Base-by-base conservation (phyloP, 768 basidiomycete genomes). In the Tephrocybe sp. region DNA sequence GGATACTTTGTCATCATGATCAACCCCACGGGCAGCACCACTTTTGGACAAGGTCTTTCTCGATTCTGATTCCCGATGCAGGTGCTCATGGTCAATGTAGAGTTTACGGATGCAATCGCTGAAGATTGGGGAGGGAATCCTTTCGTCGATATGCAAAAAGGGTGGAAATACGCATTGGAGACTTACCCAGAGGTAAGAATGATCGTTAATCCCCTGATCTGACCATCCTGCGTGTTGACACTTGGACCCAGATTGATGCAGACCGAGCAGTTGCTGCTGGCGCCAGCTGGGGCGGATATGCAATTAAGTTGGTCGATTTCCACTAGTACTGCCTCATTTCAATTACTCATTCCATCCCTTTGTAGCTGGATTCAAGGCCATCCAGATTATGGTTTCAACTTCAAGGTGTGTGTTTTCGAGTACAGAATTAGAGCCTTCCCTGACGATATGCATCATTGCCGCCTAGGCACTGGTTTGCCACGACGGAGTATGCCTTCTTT, bases 1-100 rank as follows among this genome's bases (percentile, higher is more conserved):
- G 93, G 95, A 0, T 99, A 97, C 67, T 84, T 95, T 58, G 80
- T 83, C 10, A 76, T 97, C 33, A 76, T 86, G 24, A 85, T 97
- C 58, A 97, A 98, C 63, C 95, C 95, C 2, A 95, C 94, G 0
- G 95, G 95, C 8, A 90, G 87, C 23, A 97, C 95, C 3, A 86
- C 90, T 0, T 97, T 94, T 57, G 94, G 93, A 3, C 93, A 95
- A 78, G 75, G 89, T 84, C 59, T 22, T 27, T 56, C 36, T 37
- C 40, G 16, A 21, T 31, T 23, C 15, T n/a, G 34, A 24, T 18
- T 50, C 25, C 27, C 4, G 12, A 15, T 40, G 13, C 13, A 30
- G 15, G 33, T 38, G 36, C 25, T 56, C n/a, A 56, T 9, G 1
- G 22, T 1, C 27, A 5, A 10, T 21, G 15, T 51, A 91, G 90